These are phyloP conservation scores for Peribolospora kevripleyi DNA, from an alignment of 768 basidiomycete species.

Conservation along the genomic window DNA sequence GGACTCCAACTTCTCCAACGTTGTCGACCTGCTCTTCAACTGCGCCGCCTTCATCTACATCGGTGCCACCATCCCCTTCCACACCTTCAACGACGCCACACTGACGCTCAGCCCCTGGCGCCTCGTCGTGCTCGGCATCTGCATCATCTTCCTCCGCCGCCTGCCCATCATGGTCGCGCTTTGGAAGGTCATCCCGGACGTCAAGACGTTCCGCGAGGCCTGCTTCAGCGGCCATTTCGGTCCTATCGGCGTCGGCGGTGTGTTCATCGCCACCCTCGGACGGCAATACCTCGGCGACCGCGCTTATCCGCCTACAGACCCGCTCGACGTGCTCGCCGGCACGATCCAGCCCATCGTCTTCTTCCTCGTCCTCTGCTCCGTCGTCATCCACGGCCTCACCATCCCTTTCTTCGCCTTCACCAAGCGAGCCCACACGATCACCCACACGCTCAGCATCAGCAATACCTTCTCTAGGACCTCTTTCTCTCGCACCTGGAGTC, in stretches of 20 bases:
- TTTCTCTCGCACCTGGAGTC: conserved; percentile 26
- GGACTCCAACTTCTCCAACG: conserved; percentile 81
- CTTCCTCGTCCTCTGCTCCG: conserved; percentile 60
- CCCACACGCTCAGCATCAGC: conserved; percentile 54
- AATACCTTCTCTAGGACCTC: conserved; percentile 14
- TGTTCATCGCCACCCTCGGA: conserved; percentile 46
- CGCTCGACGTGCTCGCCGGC: conserved; percentile 40
- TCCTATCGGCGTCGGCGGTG: conserved; percentile 84
- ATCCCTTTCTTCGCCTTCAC: conserved; percentile 88
- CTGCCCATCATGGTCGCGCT: conserved; percentile 60
- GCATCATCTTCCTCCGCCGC: conserved; percentile 57
- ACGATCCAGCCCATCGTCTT: conserved; percentile 79
- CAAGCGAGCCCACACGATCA: conserved; percentile 67
- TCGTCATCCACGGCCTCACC: conserved; percentile 33
- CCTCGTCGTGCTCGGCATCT: conserved; percentile 54
- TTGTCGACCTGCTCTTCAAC: conserved; percentile 89
- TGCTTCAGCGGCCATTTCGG: conserved; percentile 90
- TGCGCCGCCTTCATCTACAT: conserved; percentile 85
- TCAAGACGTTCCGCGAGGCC: conserved; percentile 83
- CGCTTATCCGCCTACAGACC: conserved; percentile 26
- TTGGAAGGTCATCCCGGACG: conserved; percentile 83
- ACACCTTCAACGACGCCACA: conserved; percentile 38
- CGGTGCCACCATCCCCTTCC: conserved; percentile 93
- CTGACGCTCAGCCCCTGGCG: conserved; percentile 60
- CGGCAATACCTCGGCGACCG: conserved; percentile 17